A percentile compares a stretch with the other conserved stretches of the same genome.
Evolutionary conservation across 495 filamentous ascomycete species (phyloP).

Genomic region (Physcia stellaris): DNA sequence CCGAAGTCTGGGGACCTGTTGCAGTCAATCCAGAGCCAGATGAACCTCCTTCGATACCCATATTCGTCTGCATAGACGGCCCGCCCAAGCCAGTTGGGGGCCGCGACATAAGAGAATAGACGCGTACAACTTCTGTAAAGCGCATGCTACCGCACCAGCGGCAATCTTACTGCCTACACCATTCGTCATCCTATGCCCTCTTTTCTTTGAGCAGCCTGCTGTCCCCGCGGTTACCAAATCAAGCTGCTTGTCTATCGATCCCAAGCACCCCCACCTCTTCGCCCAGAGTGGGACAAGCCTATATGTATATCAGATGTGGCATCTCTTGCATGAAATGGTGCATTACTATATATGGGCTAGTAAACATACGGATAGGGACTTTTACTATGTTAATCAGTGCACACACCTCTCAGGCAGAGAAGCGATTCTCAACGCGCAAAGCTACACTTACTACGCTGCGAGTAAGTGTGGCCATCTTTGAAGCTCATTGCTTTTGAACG

Average conservation of each 20-base stretch:
- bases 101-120: too few relatives aligned
- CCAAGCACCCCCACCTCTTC: conserved; percentile 1
- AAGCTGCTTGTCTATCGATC: too few relatives aligned
- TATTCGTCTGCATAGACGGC: too few relatives aligned
- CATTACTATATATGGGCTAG: conserved; percentile 3
- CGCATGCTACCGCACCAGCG: background rate
- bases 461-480: too few relatives aligned
- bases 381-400: conserved; percentile 1
- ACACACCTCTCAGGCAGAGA: background rate
- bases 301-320: conserved; percentile 1
- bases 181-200: conserved; percentile 2
- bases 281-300: background rate
- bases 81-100: too few relatives aligned
- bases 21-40: too few relatives aligned
- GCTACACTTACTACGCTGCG: conserved; percentile 4
- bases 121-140: conserved; percentile 1
- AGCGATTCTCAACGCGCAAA: conserved; percentile 2
- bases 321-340: conserved; percentile 6
- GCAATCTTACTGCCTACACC: background rate
- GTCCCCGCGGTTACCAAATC: too few relatives aligned
- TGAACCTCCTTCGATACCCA: too few relatives aligned
- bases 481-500: too few relatives aligned
- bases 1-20: too few relatives aligned
- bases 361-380: background rate
- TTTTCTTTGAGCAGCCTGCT: background rate